These are phyloP conservation scores for Drosera spatulata DNA, from an alignment of 179 eudicot genomes.

Conservation along the genomic window DNA sequence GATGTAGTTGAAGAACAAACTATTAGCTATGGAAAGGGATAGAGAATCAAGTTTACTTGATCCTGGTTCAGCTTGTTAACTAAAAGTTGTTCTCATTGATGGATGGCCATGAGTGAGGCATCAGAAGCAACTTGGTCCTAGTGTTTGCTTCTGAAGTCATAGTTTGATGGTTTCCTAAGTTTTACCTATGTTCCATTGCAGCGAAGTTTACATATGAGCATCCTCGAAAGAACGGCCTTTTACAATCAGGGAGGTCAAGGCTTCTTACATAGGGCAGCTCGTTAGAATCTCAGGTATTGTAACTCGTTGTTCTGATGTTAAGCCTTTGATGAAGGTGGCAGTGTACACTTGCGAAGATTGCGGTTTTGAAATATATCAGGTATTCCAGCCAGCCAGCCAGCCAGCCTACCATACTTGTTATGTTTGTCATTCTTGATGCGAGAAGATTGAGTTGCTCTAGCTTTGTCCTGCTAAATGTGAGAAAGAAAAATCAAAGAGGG, in stretches of 20 bases:
- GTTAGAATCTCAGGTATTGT: constrained; percentile 91
- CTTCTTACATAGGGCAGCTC: constrained; percentile 90
- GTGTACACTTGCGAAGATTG: constrained; percentile 98
- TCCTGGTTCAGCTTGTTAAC: too few species aligned
- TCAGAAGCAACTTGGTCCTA: too few species aligned
- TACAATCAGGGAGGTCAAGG: constrained; percentile 90
- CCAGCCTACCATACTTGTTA: background rate
- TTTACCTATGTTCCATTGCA: constrained; percentile 18
- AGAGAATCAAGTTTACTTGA: too few species aligned
- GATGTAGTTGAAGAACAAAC: too few species aligned
- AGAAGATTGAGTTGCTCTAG: too few species aligned
- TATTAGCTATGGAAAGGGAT: too few species aligned
- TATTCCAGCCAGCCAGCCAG: constrained; percentile 5
- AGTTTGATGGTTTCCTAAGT: constrained; percentile 7
- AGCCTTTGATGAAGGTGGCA: constrained; percentile 96
- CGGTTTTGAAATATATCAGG: constrained; percentile 98
- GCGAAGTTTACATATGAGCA: constrained; percentile 86
- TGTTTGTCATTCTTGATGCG: too few species aligned
- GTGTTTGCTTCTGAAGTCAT: too few species aligned
- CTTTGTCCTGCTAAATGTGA: too few species aligned
- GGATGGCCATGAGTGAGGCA: too few species aligned
- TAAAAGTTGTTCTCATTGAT: too few species aligned
- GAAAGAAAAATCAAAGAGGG: too few species aligned
- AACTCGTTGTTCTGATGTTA: constrained; percentile 96
- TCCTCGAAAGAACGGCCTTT: constrained; percentile 82